Conservation (phyloP, 75 land plant genomes). For the Azolla pinnata region DNA sequence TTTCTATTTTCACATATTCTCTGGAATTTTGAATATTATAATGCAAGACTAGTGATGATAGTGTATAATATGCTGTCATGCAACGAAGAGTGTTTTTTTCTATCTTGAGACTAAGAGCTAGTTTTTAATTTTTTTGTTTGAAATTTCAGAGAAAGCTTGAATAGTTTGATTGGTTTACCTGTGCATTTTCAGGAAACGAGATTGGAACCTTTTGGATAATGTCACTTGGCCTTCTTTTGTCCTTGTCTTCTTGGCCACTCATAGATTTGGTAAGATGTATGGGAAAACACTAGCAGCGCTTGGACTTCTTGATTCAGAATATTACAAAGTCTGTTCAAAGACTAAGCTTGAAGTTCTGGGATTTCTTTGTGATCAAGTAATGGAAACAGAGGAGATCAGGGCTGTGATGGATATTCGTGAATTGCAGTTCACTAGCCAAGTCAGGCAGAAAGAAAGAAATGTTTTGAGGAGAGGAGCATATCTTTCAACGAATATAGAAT, state of each 20-base stretch:
- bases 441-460: slow-evolving; percentile 12
- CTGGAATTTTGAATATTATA: too few relatives aligned
- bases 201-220: slow-evolving; percentile 67
- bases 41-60: too few relatives aligned
- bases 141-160: too few relatives aligned
- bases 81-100: too few relatives aligned
- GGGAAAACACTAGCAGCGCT: slow-evolving; percentile 30
- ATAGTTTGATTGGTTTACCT: too few relatives aligned
- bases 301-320: slow-evolving; percentile 43
- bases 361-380: slow-evolving; percentile 74
- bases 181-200: slow-evolving; percentile 62
- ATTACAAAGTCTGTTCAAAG: slow-evolving; percentile 38
- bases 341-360: slow-evolving; percentile 58
- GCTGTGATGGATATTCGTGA: slow-evolving; percentile 55
- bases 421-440: background rate
- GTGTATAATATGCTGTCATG: too few relatives aligned
- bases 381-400: slow-evolving; percentile 62
- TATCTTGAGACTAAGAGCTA: too few relatives aligned
- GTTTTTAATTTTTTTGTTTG: too few relatives aligned
- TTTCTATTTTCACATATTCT: too few relatives aligned
- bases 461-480: background rate
- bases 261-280: slow-evolving; percentile 24
- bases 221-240: slow-evolving; percentile 82
- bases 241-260: slow-evolving; percentile 42
- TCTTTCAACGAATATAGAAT: slow-evolving; percentile 12